Percentiles rank a stretch among this genome's conserved stretches.
Conservation (phyloP, 495 filamentous ascomycete species). For the Clohesyomyces aquaticus region DNA sequence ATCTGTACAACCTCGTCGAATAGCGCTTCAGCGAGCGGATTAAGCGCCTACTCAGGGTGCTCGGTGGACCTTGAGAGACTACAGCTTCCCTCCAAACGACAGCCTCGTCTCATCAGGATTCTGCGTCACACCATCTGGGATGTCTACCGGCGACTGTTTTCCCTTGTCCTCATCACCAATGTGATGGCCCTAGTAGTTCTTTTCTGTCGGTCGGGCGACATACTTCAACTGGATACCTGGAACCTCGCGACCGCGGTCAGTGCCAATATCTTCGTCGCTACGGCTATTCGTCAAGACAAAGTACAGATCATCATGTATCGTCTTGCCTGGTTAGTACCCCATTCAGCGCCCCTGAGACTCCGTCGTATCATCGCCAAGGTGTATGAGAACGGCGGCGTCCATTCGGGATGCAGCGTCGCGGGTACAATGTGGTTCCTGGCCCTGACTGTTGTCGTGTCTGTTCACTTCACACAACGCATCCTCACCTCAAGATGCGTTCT, state of each 20-base stretch:
- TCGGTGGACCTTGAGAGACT: no score
- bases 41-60: no score
- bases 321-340: conserved; percentile 29
- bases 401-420: conserved; percentile 35
- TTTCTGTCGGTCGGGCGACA: not conserved
- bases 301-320: conserved; percentile 35
- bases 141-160: conserved; percentile 33
- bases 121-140: conserved; percentile 22
- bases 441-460: conserved; percentile 16
- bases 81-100: conserved; percentile 29
- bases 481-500: conserved; percentile 10
- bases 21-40: no score
- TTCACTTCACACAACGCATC: not conserved
- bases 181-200: conserved; percentile 9
- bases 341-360: conserved; percentile 29
- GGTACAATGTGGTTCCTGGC: conserved; percentile 38
- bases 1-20: no score
- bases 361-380: conserved; percentile 26
- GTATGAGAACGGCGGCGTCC: conserved; percentile 38
- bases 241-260: conserved; percentile 29
- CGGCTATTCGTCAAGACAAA: conserved; percentile 37
- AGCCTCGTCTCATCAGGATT: conserved; percentile 1
- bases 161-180: conserved; percentile 33
- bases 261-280: conserved; percentile 32
- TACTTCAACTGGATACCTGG: not conserved